A percentile compares a stretch with the other conserved stretches of the same genome.
Conservation (phyloP, 257 asterid species). For the Galeopsis tetrahit region DNA sequence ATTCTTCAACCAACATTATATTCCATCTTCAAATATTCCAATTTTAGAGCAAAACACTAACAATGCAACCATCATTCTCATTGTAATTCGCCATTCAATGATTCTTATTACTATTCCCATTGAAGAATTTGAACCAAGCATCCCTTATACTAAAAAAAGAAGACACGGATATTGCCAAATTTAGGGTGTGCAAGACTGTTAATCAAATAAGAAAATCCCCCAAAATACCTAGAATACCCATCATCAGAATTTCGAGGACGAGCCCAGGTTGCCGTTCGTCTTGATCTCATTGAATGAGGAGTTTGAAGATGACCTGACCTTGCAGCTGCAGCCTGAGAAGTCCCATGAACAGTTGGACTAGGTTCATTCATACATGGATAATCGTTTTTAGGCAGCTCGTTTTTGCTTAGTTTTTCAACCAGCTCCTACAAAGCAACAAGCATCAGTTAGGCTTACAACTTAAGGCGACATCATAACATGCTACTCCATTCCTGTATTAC, state of each 20-base stretch:
- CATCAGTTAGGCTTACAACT: slow-evolving; percentile 25
- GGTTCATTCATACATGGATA: slow-evolving; percentile 99
- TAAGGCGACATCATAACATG: slow-evolving; percentile 4
- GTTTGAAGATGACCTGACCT: slow-evolving; percentile 61
- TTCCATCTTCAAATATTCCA: too few relatives aligned
- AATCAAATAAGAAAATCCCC: slow-evolving; percentile 17
- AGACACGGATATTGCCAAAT: not conserved
- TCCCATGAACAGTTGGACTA: slow-evolving; percentile 78
- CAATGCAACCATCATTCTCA: too few relatives aligned
- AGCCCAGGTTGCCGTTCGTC: slow-evolving; percentile 96
- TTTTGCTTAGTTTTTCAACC: slow-evolving; percentile 80
- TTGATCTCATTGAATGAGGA: slow-evolving; percentile 96
- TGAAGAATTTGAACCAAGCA: too few relatives aligned
- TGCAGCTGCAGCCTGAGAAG: slow-evolving; percentile 56
- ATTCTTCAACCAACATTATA: too few relatives aligned
- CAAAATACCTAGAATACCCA: slow-evolving; percentile 89
- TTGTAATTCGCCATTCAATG: too few relatives aligned
- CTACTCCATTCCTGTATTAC: slow-evolving; percentile 2
- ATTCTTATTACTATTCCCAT: too few relatives aligned
- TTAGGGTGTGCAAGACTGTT: not conserved
- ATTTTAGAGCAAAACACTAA: too few relatives aligned
- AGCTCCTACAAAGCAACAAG: slow-evolving; percentile 68
- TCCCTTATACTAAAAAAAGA: not conserved
- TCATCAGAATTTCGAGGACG: slow-evolving; percentile 97
- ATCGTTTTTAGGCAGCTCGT: slow-evolving; percentile 83